Conservation (phyloP, 352 stramenopile genomes). For the Globisporangium nagaii region DNA sequence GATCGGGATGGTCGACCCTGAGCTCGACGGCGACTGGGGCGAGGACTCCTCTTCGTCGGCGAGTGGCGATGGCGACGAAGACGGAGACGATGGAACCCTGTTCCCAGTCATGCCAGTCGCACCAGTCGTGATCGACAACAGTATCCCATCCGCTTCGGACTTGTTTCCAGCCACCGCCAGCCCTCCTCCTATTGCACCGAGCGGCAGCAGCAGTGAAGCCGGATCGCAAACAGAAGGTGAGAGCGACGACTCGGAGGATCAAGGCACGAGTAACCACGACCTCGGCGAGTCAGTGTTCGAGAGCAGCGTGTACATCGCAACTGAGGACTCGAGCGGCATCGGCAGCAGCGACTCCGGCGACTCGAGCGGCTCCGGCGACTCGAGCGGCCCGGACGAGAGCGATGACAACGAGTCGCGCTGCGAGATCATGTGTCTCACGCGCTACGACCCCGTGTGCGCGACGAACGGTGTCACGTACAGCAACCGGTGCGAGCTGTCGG, state of each 20-base stretch:
- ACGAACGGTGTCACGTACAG: conserved; percentile 16
- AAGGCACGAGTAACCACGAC: neutral
- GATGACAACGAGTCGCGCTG: neutral
- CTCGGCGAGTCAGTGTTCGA: neutral
- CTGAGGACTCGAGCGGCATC: neutral
- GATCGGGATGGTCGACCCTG: no score
- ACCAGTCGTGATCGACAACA: conserved; percentile 2
- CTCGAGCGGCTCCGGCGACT: neutral
- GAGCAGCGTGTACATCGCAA: neutral
- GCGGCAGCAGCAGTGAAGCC: neutral
- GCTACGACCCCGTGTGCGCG: conserved; percentile 15
- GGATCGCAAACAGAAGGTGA: neutral
- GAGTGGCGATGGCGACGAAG: neutral
- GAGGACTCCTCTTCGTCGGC: neutral
- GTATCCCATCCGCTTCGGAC: neutral
- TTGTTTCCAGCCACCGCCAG: neutral
- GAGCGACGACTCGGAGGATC: neutral
- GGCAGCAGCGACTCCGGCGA: neutral
- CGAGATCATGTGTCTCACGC: conserved; percentile 3
- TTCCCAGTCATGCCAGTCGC: neutral
- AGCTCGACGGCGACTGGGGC: neutral
- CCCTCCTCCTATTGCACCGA: neutral
- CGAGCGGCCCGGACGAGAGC: neutral
- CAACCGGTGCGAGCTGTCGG: conserved; percentile 4
- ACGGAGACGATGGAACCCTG: neutral